Percentiles rank a stretch among this genome's conserved stretches.
Evolutionary conservation across 73 alveolate species (phyloP).

Genomic region (Uronychia setigera): DNA sequence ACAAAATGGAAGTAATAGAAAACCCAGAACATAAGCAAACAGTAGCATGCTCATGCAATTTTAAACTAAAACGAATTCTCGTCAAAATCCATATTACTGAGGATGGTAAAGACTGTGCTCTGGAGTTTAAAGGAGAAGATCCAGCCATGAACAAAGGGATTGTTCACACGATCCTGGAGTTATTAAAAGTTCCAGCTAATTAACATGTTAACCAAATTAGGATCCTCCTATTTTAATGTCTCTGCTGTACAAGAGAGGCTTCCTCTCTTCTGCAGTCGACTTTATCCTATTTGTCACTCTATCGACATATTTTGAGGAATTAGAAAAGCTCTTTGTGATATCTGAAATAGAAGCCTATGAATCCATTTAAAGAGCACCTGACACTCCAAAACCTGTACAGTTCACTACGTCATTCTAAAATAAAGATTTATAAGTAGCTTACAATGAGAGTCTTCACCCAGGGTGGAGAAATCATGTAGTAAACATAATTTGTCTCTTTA

Average conservation of each 20-base stretch:
- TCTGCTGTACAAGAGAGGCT: conserved; percentile 23
- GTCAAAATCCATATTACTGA: no score
- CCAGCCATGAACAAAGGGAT: no score
- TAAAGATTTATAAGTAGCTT: neutral
- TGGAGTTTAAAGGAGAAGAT: no score
- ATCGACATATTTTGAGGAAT: no score
- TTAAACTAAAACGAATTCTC: no score
- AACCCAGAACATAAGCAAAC: neutral
- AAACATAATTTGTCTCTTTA: conserved; percentile 46
- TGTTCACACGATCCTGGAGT: no score
- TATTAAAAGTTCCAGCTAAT: no score
- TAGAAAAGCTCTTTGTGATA: neutral
- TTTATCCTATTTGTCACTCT: neutral
- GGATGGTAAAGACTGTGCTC: no score
- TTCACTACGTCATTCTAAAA: conserved; percentile 24
- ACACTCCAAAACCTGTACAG: neutral
- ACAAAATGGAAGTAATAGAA: neutral
- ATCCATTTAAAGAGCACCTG: neutral
- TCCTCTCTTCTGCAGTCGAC: conserved; percentile 10
- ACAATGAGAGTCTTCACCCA: conserved; percentile 28
- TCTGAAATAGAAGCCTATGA: conserved; percentile 9
- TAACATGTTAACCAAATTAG: no score
- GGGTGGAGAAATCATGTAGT: conserved; percentile 66
- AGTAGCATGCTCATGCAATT: no score
- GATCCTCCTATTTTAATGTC: conserved; percentile 23